Base-by-base conservation (phyloP, 2,329 filamentous ascomycete genomes). In the Metarhizium robertsii region DNA sequence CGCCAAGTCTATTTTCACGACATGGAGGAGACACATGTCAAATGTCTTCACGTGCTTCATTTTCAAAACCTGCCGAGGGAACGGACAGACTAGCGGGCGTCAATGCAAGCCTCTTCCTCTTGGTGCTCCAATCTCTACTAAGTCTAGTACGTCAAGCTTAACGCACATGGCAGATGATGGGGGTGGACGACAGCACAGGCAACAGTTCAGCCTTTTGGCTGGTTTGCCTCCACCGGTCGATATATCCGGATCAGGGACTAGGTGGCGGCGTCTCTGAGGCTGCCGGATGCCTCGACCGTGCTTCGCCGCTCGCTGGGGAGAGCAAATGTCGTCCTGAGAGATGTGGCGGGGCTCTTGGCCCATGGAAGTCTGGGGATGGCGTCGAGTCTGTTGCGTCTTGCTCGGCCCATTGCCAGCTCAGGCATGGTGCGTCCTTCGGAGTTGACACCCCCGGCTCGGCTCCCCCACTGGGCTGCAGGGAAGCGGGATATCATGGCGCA, bases 21-120 rank as follows among this genome's bases (percentile, higher is more conserved):
- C 45, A 30, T 30, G 4, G 8, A 48, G 8, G 20, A 29, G 45
- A 30, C 45, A 38, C 14, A 7, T 30, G 11, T 38, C 18, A 45
- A 43, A 51, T 32, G 45, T 40, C 53, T 57, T 59, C 55, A 60
- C 57, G 57, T 60, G 57, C 52, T 30, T 47, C 7, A 3, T 49
- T 10, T 40, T 56, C 53, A 57, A 56, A 55, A 57, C 56, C 57
- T 57, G 57, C 60, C 60, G 60, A 61, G 59, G 60, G 56, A 57
- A 7, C 48, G 43, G 48, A n/a, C 47, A 30, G 18, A 11, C 52
- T 57, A 58, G 55, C 45, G 50, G 55, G 46, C 51, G 29, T 53
- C 36, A 30, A 55, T 55, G 54, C 43, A 53, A 48, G 50, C 49
- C 54, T 52, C 50, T 52, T 13, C 43, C 43, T 20, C n/a, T 25